Percentiles rank a stretch among this genome's conserved stretches.
These are phyloP conservation scores for Patellifolia procumbens DNA, from an alignment of 179 eudicot genomes.

Conservation along the genomic window DNA sequence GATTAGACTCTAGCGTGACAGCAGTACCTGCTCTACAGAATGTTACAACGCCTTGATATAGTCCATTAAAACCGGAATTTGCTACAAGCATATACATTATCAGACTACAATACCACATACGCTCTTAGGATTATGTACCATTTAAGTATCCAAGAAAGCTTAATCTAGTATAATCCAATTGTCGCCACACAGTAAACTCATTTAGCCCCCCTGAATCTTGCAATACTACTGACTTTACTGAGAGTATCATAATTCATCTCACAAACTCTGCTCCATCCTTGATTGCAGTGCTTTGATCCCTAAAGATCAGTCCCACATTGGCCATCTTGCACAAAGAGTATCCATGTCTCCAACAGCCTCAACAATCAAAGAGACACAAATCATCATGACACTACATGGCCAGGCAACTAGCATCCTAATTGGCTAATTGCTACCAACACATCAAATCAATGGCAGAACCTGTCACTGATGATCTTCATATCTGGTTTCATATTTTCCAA, in stretches of 20 bases:
- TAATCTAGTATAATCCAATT: neutral
- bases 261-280: constrained; percentile 2
- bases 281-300: neutral
- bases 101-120: neutral
- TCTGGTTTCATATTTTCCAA: neutral
- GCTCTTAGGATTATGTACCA: neutral
- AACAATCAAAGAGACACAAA: neutral
- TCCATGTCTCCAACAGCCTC: neutral
- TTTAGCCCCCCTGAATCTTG: neutral
- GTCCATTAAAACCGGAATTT: neutral
- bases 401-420: neutral
- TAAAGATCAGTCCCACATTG: neutral
- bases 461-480: neutral
- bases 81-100: neutral
- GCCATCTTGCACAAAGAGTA: neutral
- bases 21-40: neutral
- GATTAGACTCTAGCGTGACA: neutral
- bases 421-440: neutral
- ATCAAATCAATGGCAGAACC: neutral
- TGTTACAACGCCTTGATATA: neutral
- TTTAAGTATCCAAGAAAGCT: neutral
- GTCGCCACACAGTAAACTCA: neutral
- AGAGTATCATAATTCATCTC: neutral
- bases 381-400: neutral
- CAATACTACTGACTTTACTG: neutral